These are phyloP conservation scores for Ramularia collo-cygni DNA, from an alignment of 2,329 filamentous ascomycete genomes.

Conservation along the genomic window DNA sequence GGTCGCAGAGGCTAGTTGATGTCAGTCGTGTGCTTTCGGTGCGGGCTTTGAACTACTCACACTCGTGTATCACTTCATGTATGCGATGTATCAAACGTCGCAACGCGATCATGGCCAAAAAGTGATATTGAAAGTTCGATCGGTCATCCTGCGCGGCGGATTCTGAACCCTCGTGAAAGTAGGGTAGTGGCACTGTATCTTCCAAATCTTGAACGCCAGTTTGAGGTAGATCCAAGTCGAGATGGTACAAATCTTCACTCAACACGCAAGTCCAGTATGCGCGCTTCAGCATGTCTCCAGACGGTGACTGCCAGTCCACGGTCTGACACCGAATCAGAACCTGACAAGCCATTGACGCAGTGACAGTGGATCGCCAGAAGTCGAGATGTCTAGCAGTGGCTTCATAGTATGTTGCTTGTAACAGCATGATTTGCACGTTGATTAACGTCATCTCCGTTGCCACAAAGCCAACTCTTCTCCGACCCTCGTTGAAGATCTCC, in stretches of 20 bases:
- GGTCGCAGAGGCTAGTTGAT: constrained; percentile 16
- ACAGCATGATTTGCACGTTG: constrained; percentile 52
- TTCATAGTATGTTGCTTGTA: constrained; percentile 40
- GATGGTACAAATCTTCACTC: constrained; percentile 43
- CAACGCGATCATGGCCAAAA: constrained; percentile 54
- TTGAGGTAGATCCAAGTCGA: constrained; percentile 53
- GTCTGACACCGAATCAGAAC: constrained; percentile 46
- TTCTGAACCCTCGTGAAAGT: constrained; percentile 43
- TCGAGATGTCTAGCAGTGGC: constrained; percentile 39
- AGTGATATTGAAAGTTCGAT: constrained; percentile 52
- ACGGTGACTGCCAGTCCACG: constrained; percentile 42
- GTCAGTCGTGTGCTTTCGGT: constrained; percentile 6
- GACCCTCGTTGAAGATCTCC: constrained; percentile 55
- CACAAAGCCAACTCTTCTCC: constrained; percentile 53
- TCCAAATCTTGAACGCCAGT: constrained; percentile 51
- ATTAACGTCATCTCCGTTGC: constrained; percentile 51
- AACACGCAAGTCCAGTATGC: constrained; percentile 53
- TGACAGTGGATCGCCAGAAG: constrained; percentile 53
- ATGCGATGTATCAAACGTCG: constrained; percentile 48
- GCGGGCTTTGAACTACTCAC: constrained; percentile 34
- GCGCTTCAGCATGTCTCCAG: constrained; percentile 48
- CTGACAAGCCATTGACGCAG: constrained; percentile 52
- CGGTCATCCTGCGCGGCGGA: constrained; percentile 36
- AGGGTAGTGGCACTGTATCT: constrained; percentile 48
- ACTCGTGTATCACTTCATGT: constrained; percentile 46